Evolutionary conservation across 805 yeast genomes (phyloP), one percentile per base, ranked within the genome.

Genomic region (Lipomyces starkeyi): DNA sequence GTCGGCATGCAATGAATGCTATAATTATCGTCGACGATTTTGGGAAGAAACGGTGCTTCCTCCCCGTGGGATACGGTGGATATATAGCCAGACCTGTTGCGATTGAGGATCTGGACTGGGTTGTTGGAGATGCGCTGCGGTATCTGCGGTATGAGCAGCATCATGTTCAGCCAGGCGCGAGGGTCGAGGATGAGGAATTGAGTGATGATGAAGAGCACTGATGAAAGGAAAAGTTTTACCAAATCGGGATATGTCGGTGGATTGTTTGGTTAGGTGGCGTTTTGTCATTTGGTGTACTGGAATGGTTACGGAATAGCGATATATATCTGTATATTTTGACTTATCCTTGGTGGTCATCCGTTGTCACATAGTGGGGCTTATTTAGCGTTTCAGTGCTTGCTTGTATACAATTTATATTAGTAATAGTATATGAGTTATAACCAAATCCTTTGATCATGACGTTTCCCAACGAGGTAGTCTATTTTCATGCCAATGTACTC

Each of bases 51-150:
- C 57, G 73, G 14, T 34, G 60, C 20, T 69, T 62, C 29, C 56
- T 70, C 22, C 72, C 72, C 9, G 61, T 68, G 8, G 72, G 72
- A 13, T 64, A 65, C 37, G 71, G 71, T 7, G 57, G 68, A 2
- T 56, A 56, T 29, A 63, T 56, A 4, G 54, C 58, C 11, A 53
- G 71, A 22, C 72, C 68, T 22, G 47, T 69, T 49, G 34, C 66
- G 43, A 8, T 68, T 7, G 72, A 67, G n/a, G 55, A 61, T 27
- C 27, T 69, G 8, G 52, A 32, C 17, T 49, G 54, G 47, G 63
- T 62, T 13, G 35, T 69, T 11, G 53, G 37, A 20, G 71, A 68
- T 32, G 59, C 64, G 20, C 35, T 69, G 2, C 34, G 62, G 20
- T 69, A 58, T 47, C 37, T 69, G 34, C 58, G 62, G 20, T 25